Base-by-base conservation (phyloP, 176 grass and related monocot genomes). In the Oryza glaberrima region DNA sequence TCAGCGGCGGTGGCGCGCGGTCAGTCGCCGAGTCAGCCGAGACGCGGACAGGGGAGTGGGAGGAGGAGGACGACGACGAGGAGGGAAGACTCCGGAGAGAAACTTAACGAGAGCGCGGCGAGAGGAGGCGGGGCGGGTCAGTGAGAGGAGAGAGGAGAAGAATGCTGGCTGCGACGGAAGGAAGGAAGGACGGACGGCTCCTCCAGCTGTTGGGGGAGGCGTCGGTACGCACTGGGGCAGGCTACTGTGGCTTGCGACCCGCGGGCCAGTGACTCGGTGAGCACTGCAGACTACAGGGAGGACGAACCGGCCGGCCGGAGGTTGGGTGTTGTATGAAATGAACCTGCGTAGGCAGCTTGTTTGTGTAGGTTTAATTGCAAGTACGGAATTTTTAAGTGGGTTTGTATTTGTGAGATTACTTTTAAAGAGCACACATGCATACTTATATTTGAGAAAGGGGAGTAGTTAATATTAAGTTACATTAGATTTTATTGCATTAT, bases 181-280 rank as follows among this genome's bases (percentile, higher is more conserved):
- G 54, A n/a, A 20, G 54, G 54, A n/a, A 1, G 28, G 28, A 26
- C 51, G 69, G 60, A 45, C 80, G 15, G 54, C 10, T 25, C 63
- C 30, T 82, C 70, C 80, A 72, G 80, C 81, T 74, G 81, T 83
- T 58, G 68, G 68, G 76, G 49, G 48, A 73, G 41, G 81, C 81
- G 70, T 83, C 54, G 70, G 54, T 47, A 47, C 81, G 54, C 80
- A 72, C 78, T 40, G 45, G 51, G 65, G 11, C 30, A 32, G 2
- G 30, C 5, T 14, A 32, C 35, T 4, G 60, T 20, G 51, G 15
- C 7, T 49, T 20, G 51, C 43, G 51, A 54, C 35, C 35, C 47
- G 69, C 41, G 70, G 70, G 80, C 15, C 69, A 82, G 80, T 20
- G 17, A 14, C 68, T 22, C 69, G 73, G 80, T 7, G 17, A 14